These are phyloP conservation scores for Ananas comosus DNA, from an alignment of 176 grass and related monocot species.

Conservation along the genomic window DNA sequence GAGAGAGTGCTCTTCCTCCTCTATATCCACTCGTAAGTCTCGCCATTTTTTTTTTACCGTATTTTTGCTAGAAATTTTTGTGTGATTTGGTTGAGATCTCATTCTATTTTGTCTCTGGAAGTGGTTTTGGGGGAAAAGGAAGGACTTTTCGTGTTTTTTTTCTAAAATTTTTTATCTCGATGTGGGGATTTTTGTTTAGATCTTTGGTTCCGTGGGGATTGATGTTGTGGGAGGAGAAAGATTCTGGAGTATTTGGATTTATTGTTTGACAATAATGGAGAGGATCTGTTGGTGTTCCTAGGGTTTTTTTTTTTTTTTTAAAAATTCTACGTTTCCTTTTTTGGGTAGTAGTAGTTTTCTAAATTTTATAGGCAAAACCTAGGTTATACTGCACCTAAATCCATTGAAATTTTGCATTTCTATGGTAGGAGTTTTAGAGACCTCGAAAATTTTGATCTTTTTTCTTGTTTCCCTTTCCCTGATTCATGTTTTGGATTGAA, in stretches of 20 bases:
- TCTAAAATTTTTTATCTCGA: background rate
- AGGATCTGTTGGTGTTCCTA: background rate
- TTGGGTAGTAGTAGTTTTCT: background rate
- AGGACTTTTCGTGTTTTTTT: background rate
- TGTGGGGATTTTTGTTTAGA: background rate
- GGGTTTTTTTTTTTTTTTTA: slow-evolving; percentile 2
- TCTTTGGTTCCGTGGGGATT: background rate
- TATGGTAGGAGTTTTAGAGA: slow-evolving; percentile 3
- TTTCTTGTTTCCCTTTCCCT: background rate
- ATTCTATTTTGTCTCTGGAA: slow-evolving; percentile 2
- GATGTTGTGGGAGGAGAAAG: background rate
- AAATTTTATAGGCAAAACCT: slow-evolving; percentile 12
- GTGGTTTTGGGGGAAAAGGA: background rate
- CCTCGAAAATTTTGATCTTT: background rate
- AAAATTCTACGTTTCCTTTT: background rate
- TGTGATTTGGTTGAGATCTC: slow-evolving; percentile 17
- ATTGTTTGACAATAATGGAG: background rate
- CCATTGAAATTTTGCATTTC: slow-evolving; percentile 10
- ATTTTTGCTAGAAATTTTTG: background rate
- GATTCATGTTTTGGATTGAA: background rate
- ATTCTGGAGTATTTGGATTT: background rate
- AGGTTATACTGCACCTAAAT: slow-evolving; percentile 11
- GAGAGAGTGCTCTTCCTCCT: background rate
- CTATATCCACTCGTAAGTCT: slow-evolving; percentile 17
- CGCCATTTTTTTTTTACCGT: slow-evolving; percentile 1